Conservation (phyloP, 352 stramenopile genomes). For the Saprolegnia parasitica region DNA sequence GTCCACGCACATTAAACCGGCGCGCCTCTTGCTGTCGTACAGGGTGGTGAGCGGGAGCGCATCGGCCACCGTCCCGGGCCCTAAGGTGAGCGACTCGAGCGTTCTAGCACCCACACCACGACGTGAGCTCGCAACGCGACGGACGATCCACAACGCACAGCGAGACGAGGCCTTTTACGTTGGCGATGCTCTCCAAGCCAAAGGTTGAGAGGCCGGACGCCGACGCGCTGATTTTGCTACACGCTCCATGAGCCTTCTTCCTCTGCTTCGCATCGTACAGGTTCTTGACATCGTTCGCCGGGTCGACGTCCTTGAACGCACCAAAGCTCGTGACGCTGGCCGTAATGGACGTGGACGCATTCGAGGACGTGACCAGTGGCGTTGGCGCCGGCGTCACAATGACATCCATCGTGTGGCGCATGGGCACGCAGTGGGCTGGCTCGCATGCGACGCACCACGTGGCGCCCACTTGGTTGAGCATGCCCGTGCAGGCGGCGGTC, state of each 20-base stretch:
- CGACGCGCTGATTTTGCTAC: constrained; percentile 19
- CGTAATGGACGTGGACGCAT: constrained; percentile 3
- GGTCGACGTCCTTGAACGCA: not conserved
- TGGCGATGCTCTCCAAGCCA: constrained; percentile 8
- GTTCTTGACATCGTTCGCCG: constrained; percentile 1
- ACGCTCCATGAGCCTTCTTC: not conserved
- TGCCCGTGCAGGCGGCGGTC: not conserved
- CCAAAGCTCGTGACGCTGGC: constrained; percentile 9
- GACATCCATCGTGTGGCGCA: not conserved
- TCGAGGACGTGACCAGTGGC: not conserved
- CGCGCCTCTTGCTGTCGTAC: not conserved
- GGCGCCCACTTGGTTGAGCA: not conserved
- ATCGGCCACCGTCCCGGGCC: not conserved
- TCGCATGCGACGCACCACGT: not conserved
- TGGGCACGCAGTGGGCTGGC: not conserved
- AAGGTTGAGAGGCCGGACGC: not conserved
- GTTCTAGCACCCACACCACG: not conserved
- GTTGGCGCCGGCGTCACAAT: not conserved
- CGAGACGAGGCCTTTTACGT: constrained; percentile 4
- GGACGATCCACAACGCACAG: not conserved
- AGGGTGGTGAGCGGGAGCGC: not conserved
- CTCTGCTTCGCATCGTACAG: constrained; percentile 2
- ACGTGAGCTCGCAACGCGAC: not conserved
- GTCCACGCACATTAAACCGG: not conserved
- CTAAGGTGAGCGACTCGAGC: not conserved